Conservation (phyloP, 2,329 filamentous ascomycete species). For the Furcasterigmium sp. region DNA sequence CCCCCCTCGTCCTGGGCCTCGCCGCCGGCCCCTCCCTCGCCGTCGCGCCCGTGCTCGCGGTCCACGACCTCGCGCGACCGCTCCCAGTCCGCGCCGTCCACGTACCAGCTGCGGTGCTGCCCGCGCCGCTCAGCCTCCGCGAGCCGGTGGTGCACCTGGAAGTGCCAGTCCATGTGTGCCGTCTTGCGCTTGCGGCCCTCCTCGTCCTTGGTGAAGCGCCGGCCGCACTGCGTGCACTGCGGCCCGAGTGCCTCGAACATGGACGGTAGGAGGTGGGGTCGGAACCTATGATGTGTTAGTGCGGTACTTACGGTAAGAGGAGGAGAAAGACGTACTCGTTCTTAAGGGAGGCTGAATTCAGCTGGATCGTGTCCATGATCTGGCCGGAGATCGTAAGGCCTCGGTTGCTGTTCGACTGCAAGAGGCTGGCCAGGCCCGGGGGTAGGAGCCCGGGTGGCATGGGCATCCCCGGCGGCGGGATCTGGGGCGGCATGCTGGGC, state of each 20-base stretch:
- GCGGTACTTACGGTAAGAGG: too few species aligned
- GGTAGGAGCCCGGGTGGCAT: slow-evolving; percentile 22
- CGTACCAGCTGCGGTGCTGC: slow-evolving; percentile 91
- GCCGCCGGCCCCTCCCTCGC: not conserved
- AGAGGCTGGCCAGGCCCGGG: slow-evolving; percentile 27
- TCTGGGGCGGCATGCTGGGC: slow-evolving; percentile 2
- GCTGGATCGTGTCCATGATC: slow-evolving; percentile 44
- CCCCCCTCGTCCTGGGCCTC: slow-evolving; percentile 27
- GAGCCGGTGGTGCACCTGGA: slow-evolving; percentile 85
- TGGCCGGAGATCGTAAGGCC: slow-evolving; percentile 12
- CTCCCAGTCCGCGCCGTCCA: slow-evolving; percentile 79
- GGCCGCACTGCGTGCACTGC: slow-evolving; percentile 86
- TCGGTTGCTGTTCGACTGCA: slow-evolving; percentile 19
- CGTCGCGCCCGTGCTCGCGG: slow-evolving; percentile 35
- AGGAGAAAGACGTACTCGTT: slow-evolving; percentile 48
- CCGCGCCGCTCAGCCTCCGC: slow-evolving; percentile 80
- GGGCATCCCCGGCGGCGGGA: slow-evolving; percentile 21
- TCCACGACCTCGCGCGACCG: slow-evolving; percentile 77
- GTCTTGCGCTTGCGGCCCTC: slow-evolving; percentile 82
- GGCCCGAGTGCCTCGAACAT: slow-evolving; percentile 81
- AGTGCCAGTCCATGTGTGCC: slow-evolving; percentile 97
- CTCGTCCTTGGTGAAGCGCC: slow-evolving; percentile 73
- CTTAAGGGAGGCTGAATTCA: slow-evolving; percentile 66
- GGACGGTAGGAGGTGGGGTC: slow-evolving; percentile 65
- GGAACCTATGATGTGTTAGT: slow-evolving; percentile 58